These are phyloP conservation scores for Apiospora hydei DNA, from an alignment of 2,329 filamentous ascomycete genomes.

Conservation along the genomic window DNA sequence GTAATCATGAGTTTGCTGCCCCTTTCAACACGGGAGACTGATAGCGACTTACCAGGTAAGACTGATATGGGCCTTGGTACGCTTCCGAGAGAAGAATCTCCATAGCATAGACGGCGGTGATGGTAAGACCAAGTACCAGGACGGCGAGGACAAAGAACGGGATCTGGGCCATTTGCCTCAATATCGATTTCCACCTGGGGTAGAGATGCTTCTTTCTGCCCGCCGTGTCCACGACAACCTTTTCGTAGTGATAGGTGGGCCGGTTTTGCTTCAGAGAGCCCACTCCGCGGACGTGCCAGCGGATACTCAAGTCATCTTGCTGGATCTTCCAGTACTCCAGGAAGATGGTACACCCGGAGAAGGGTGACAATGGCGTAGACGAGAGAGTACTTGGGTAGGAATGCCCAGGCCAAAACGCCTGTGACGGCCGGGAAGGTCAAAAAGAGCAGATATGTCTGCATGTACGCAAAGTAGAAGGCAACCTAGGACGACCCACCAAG, in stretches of 20 bases:
- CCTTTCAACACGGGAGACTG: neutral
- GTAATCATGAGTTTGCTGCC: constrained; percentile 22
- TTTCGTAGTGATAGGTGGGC: constrained; percentile 69
- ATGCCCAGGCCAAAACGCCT: constrained; percentile 72
- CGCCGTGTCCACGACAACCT: constrained; percentile 66
- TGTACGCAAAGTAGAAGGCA: constrained; percentile 85
- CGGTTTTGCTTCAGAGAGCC: constrained; percentile 71
- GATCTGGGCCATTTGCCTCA: constrained; percentile 71
- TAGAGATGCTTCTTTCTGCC: constrained; percentile 70
- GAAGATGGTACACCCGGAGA: constrained; percentile 74
- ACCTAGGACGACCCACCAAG: constrained; percentile 52
- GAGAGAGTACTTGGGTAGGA: constrained; percentile 71
- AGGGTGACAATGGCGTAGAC: constrained; percentile 72
- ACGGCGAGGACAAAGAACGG: constrained; percentile 71
- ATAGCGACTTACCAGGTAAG: constrained; percentile 59
- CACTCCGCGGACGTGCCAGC: constrained; percentile 77
- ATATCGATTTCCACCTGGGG: constrained; percentile 68
- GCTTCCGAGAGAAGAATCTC: constrained; percentile 80
- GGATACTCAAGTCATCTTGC: constrained; percentile 73
- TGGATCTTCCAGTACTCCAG: constrained; percentile 83
- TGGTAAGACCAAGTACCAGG: constrained; percentile 68
- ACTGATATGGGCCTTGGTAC: constrained; percentile 74
- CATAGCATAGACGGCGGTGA: constrained; percentile 73
- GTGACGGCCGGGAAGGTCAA: constrained; percentile 73
- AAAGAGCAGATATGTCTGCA: constrained; percentile 77